These are phyloP conservation scores for Thraustochytrium striatum DNA, from an alignment of 352 stramenopile species.

Conservation along the genomic window DNA sequence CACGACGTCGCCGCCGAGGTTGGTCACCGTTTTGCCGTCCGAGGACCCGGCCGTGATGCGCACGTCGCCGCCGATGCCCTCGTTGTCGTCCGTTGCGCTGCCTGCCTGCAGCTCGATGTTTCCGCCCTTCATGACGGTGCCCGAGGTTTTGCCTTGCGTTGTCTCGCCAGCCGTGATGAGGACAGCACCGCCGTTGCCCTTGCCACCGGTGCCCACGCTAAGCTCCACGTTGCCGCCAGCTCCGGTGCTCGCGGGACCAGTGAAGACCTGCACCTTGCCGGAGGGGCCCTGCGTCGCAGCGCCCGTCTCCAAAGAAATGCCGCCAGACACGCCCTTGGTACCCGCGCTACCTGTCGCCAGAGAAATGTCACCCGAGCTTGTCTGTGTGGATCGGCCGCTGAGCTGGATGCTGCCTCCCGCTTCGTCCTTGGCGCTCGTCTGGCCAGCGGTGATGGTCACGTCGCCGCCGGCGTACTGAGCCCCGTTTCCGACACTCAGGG, in stretches of 20 bases:
- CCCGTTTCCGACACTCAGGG: constrained; percentile 55
- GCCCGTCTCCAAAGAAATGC: constrained; percentile 58
- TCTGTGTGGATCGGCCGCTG: constrained; percentile 55
- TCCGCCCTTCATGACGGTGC: neutral
- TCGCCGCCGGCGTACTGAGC: constrained; percentile 51
- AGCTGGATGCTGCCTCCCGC: constrained; percentile 2
- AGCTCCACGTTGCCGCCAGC: constrained; percentile 59
- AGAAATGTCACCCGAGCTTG: constrained; percentile 50
- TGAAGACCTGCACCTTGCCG: constrained; percentile 58
- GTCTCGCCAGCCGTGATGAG: constrained; percentile 55
- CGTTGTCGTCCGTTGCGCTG: neutral
- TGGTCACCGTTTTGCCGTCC: neutral
- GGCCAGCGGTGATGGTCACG: constrained; percentile 56
- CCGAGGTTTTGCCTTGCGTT: constrained; percentile 15
- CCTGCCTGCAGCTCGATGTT: constrained; percentile 8
- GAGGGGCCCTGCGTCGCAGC: constrained; percentile 52
- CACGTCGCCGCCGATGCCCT: constrained; percentile 39
- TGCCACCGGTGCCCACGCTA: constrained; percentile 52
- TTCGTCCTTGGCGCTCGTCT: constrained; percentile 45
- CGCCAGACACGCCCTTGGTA: constrained; percentile 55
- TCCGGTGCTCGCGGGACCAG: constrained; percentile 56
- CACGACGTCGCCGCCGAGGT: constrained; percentile 66
- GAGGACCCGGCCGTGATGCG: constrained; percentile 14
- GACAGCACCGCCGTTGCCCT: constrained; percentile 55
- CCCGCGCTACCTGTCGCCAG: constrained; percentile 15